phyloP scores from a whole-genome alignment of 768 basidiomycete species.

The Tricholoma furcatifolium region DNA sequence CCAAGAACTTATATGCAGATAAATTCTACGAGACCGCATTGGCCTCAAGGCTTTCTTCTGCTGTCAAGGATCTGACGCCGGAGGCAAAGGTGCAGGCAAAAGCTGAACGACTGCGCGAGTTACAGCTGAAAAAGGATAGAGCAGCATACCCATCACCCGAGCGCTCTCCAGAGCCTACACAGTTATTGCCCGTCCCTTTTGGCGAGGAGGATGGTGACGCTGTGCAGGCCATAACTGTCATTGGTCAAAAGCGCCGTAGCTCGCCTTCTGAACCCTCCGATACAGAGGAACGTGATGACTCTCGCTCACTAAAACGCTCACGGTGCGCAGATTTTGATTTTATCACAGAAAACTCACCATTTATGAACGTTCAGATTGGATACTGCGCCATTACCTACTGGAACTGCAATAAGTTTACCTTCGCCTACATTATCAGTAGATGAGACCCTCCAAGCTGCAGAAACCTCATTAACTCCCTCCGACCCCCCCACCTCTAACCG shows the following conservation, averaged over 20 bases:
- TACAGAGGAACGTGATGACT: neutral
- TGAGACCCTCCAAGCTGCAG: neutral
- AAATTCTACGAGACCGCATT: slow-evolving; percentile 26
- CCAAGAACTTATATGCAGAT: slow-evolving; percentile 20
- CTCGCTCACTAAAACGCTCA: slow-evolving; percentile 13
- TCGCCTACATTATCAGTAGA: slow-evolving; percentile 13
- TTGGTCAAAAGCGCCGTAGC: slow-evolving; percentile 15
- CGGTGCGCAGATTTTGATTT: slow-evolving; percentile 9
- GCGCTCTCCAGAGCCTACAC: slow-evolving; percentile 11
- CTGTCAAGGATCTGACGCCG: slow-evolving; percentile 28
- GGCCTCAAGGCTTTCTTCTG: slow-evolving; percentile 24
- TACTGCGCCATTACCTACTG: neutral
- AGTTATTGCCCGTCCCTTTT: neutral
- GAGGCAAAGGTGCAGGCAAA: slow-evolving; percentile 17
- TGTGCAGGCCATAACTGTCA: neutral
- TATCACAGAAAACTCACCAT: neutral
- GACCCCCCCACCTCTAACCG: slow-evolving; percentile 17
- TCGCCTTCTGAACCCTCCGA: neutral
- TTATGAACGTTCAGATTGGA: neutral
- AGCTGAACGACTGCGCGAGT: slow-evolving; percentile 6
- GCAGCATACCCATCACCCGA: slow-evolving; percentile 20
- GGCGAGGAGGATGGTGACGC: neutral
- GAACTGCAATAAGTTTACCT: neutral
- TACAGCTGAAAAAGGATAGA: slow-evolving; percentile 3
- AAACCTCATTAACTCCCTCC: neutral